A percentile compares a stretch with the other conserved stretches of the same genome.
Conservation (phyloP, 2,329 filamentous ascomycete species). For the Colletotrichum shisoi region DNA sequence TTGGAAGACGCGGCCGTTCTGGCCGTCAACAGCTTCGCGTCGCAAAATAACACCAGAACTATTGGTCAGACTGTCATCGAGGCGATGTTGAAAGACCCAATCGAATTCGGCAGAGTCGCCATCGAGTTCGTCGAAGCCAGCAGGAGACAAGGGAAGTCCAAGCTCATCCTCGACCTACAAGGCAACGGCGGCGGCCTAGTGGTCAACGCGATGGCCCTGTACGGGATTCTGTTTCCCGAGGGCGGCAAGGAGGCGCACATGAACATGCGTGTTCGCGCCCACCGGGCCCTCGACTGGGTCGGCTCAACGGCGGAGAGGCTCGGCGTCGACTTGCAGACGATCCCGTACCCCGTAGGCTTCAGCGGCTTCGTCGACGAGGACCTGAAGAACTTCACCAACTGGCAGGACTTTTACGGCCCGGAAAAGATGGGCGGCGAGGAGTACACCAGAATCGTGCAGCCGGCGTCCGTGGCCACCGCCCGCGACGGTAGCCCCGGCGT, state of each 20-base stretch:
- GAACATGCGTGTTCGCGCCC: slow-evolving; percentile 36
- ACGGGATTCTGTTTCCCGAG: slow-evolving; percentile 31
- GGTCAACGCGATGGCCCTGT: slow-evolving; percentile 27
- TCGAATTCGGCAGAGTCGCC: slow-evolving; percentile 18
- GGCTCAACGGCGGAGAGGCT: slow-evolving; percentile 10
- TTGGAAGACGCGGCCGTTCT: slow-evolving; percentile 34
- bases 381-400: slow-evolving; percentile 42
- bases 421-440: slow-evolving; percentile 46
- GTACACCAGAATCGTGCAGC: slow-evolving; percentile 47
- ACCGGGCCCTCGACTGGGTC: slow-evolving; percentile 28
- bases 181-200: slow-evolving; percentile 66
- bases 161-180: slow-evolving; percentile 70
- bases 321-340: neutral
- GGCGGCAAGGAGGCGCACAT: slow-evolving; percentile 16
- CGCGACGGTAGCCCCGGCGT: slow-evolving; percentile 17
- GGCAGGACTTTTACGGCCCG: slow-evolving; percentile 55
- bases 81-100: neutral
- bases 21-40: slow-evolving; percentile 29
- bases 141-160: slow-evolving; percentile 59
- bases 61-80: neutral
- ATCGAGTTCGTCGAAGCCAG: slow-evolving; percentile 56
- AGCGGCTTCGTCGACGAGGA: slow-evolving; percentile 38
- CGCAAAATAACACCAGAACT: neutral
- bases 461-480: neutral
- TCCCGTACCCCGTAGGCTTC: slow-evolving; percentile 35